Evolutionary conservation across 1,284 basidiomycete species (phyloP), one percentile per base, ranked within the genome.

Genomic region (Cryptococcus sp.): DNA sequence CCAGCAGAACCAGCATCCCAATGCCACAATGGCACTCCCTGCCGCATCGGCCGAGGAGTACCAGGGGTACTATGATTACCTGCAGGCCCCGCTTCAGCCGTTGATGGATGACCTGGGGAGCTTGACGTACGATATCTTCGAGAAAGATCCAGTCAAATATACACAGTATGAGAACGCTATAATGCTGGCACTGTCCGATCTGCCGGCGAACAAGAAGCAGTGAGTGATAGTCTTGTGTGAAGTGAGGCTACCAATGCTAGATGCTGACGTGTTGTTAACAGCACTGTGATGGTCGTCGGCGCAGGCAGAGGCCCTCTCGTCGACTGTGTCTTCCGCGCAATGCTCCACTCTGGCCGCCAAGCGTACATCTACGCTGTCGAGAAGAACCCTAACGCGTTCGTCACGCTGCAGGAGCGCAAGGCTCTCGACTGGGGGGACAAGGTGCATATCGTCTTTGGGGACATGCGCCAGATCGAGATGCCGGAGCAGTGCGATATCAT

Each of bases 61-160:
- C 18, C 15, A 33, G 53, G 92, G 91, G 4, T 98, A 98, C 76
- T 88, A 91, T 66, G 96, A 99, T 76, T 97, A 87, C 77, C 79
- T 99, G 21, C 96, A 99, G 77, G 90, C 91, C 9, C 96, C 96
- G 0, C 78, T 99, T 54, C 92, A 94, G 87, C 96, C 96, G 11
- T 77, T 99, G 67, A 94, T 96, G 88, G 94, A 98, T 72, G 94
- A 99, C 73, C 79, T 99, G 56, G 91, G 91, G 69, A 93, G 90
- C 66, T 83, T 87, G 55, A 98, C 94, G 7, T 99, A 99, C 75
- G 91, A 98, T 70, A 92, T 91, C 7, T 99, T 99, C 68, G 96
- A 99, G 72, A 86, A 91, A 69, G 96, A 98, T 79, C 93, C 96
- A 0, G 87, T 98, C 63, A 98, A 99, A 77, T 99, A 99, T 72